A percentile compares a stretch with the other conserved stretches of the same genome.
Conservation (phyloP, 2,329 filamentous ascomycete species). For the Diaporthe vexans region DNA sequence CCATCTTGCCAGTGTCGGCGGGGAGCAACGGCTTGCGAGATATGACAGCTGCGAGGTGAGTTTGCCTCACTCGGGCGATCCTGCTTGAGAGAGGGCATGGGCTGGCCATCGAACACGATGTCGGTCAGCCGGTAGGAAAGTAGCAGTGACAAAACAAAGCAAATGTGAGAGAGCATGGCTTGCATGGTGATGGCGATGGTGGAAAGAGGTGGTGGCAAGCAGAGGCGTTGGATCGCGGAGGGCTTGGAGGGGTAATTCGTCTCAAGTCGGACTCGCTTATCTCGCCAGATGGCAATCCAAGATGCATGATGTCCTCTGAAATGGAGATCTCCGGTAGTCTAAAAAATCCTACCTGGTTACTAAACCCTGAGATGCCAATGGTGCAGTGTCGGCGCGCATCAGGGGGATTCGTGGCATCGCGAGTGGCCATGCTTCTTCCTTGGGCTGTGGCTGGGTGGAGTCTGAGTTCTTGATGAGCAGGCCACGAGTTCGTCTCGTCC, state of each 20-base stretch:
- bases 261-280: constrained; percentile 28
- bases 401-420: constrained; percentile 26
- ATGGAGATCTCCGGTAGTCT: constrained; percentile 30
- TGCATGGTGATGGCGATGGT: not conserved
- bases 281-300: constrained; percentile 32
- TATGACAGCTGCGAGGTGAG: constrained; percentile 27
- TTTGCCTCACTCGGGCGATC: constrained; percentile 16
- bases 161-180: not conserved
- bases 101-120: not conserved
- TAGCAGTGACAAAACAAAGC: constrained; percentile 3
- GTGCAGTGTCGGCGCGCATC: not conserved
- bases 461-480: constrained; percentile 13
- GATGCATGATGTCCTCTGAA: constrained; percentile 30
- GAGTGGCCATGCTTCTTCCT: constrained; percentile 8
- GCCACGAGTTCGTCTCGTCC: constrained; percentile 18
- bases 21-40: constrained; percentile 33
- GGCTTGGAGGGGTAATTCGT: constrained; percentile 7
- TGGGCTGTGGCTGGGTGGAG: not conserved
- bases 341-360: not conserved
- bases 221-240: not conserved
- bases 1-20: not conserved
- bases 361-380: constrained; percentile 9
- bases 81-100: not conserved
- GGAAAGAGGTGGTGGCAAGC: not conserved
- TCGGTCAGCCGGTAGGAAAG: not conserved